Base-by-base conservation (phyloP, 768 basidiomycete species). In the Amanita inopinata region DNA sequence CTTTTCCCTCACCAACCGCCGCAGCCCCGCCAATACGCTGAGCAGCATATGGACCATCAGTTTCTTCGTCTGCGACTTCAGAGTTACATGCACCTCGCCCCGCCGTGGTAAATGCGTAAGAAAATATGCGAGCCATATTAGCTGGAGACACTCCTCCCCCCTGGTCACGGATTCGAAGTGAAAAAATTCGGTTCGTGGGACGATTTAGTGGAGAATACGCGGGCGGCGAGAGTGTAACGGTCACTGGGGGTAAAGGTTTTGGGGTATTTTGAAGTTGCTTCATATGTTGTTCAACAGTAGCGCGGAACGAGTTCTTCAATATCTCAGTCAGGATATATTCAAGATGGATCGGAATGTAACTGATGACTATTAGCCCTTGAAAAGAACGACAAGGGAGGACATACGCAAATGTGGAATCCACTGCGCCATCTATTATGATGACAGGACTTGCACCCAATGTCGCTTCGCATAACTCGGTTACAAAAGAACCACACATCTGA, bases 241-340 rank as follows among this genome's bases (percentile, higher is more conserved):
- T 60, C 7, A 91, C 76, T 2, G 85, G 79, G 0, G 84, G 72
- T 4, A 87, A 53, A 52, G 46, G 54, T 28, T 33, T 51, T 40
- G 65, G 39, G 17, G 66, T 57, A 23, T 53, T 49, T 38, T 63
- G 66, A 33, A 64, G 50, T 10, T 58, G 59, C 38, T 69, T 72
- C 45, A 64, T 59, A 44, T 89, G 76, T 44, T 77, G 74, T 54
- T 93, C 90, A 18, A 89, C 80, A 1, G 86, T 90, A 5, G 90
- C 90, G 23, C 90, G 80, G 62, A 89, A 93, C 0, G 89, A 76
- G 55, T 93, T 93, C 61, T 93, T 93, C 30, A 93, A 70, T 30
- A 93, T 76, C 58, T 93, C 90, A 2, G 90, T 93, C 41, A 91
- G 64, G 51, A 91, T 86, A 56, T 92, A 93, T 58, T 93, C 90